Conservation (phyloP, 352 stramenopile species). For the Pythium insidiosum region DNA sequence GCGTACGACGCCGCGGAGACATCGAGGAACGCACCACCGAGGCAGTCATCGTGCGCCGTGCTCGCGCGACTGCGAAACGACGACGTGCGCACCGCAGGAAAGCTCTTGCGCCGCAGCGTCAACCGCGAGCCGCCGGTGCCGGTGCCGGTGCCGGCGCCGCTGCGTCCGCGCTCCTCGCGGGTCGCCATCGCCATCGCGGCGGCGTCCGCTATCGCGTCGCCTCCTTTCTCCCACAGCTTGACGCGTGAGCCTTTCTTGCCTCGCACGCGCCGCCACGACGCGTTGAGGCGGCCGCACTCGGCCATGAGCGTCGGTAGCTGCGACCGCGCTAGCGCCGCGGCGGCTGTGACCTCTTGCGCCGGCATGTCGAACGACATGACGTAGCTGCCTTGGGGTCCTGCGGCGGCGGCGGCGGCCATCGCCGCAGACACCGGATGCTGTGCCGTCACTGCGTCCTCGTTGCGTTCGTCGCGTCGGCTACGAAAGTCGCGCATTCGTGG, state of each 20-base stretch:
- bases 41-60: not conserved
- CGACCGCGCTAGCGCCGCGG: slow-evolving; percentile 1
- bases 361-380: slow-evolving; percentile 16
- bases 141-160: no score
- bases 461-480: no score
- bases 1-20: slow-evolving; percentile 19
- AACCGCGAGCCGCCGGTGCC: not conserved
- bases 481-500: no score
- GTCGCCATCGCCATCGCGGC: no score
- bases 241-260: slow-evolving; percentile 24
- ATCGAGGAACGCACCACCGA: no score
- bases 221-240: slow-evolving; percentile 48
- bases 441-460: not conserved
- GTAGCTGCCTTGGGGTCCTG: slow-evolving; percentile 7
- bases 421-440: not conserved
- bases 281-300: slow-evolving; percentile 12
- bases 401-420: not conserved
- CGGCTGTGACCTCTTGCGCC: slow-evolving; percentile 1
- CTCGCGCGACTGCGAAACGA: no score
- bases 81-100: not conserved
- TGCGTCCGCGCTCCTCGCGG: no score
- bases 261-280: slow-evolving; percentile 14
- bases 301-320: slow-evolving; percentile 12
- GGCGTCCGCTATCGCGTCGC: no score
- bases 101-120: not conserved